phyloP scores from a whole-genome alignment of 768 basidiomycete genomes.

The Gautieria morchelliformis region DNA sequence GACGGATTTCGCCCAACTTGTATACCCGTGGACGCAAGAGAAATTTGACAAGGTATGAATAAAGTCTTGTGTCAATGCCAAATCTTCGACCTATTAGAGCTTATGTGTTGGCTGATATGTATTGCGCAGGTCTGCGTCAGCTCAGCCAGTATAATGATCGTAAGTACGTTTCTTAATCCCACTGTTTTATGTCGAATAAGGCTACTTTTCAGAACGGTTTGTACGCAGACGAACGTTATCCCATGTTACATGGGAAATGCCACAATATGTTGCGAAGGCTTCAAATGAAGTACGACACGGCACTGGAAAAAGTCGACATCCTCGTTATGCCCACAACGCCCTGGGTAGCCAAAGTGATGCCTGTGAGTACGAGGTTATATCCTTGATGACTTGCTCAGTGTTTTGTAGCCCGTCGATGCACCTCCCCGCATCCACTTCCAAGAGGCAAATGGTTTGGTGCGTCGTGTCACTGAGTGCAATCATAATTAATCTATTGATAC shows the following conservation, averaged over 20 bases:
- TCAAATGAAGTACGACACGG: slow-evolving; percentile 23
- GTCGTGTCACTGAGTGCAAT: neutral
- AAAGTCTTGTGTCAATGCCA: neutral
- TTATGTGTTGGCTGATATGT: neutral
- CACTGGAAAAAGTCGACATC: slow-evolving; percentile 21
- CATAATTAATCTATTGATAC: too few species aligned
- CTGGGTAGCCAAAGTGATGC: slow-evolving; percentile 23
- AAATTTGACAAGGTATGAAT: slow-evolving; percentile 28
- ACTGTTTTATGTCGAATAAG: neutral
- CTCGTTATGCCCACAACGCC: slow-evolving; percentile 30
- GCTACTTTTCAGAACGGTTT: slow-evolving; percentile 15
- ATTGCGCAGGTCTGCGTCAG: slow-evolving; percentile 10
- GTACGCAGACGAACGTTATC: slow-evolving; percentile 23
- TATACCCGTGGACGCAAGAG: slow-evolving; percentile 28
- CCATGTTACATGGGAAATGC: slow-evolving; percentile 21
- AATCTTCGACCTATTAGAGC: neutral
- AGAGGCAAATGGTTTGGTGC: slow-evolving; percentile 21
- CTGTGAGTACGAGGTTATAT: neutral
- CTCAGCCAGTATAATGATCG: slow-evolving; percentile 12
- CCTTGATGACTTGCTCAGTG: neutral
- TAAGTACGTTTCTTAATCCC: neutral
- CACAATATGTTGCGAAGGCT: slow-evolving; percentile 30
- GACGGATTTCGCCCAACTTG: slow-evolving; percentile 20
- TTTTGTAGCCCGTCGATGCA: slow-evolving; percentile 13
- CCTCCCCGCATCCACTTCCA: slow-evolving; percentile 21